phyloP scores from a whole-genome alignment of 495 filamentous ascomycete species.

The Margaritispora aquatica region DNA sequence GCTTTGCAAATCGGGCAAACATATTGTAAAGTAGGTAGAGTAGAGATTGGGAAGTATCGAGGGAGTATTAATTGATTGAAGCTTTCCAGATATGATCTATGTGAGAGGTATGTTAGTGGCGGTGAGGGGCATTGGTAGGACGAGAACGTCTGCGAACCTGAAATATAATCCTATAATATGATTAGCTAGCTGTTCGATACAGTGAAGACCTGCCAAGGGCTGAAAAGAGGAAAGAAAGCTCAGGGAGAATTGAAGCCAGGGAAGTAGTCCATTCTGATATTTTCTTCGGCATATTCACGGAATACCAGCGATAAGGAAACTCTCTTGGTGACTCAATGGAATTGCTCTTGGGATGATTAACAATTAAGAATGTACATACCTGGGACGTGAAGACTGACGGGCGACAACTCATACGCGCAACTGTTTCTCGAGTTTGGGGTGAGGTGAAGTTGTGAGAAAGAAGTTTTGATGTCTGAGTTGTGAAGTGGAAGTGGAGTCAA shows the following conservation, averaged over 20 bases:
- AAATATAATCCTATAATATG: conserved; percentile 80
- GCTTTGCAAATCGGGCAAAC: conserved; percentile 62
- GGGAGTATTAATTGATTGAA: conserved; percentile 61
- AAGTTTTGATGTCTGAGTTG: conserved; percentile 12
- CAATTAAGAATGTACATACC: conserved; percentile 47
- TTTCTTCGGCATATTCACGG: not conserved
- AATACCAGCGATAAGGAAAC: not conserved
- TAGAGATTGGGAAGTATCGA: conserved; percentile 17
- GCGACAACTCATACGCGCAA: conserved; percentile 87
- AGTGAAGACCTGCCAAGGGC: not conserved
- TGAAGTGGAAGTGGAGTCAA: conserved; percentile 3
- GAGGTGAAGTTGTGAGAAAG: conserved; percentile 4
- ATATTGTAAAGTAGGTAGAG: conserved; percentile 44
- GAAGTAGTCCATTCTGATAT: not conserved
- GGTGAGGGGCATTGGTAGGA: conserved; percentile 30
- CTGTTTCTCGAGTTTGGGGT: conserved; percentile 12
- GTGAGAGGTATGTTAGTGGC: conserved; percentile 20
- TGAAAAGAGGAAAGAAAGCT: not conserved
- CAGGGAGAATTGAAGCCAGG: not conserved
- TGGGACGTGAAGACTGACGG: conserved; percentile 93
- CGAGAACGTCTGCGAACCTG: conserved; percentile 51
- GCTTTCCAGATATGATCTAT: conserved; percentile 98
- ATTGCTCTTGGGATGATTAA: too few relatives aligned
- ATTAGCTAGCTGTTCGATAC: conserved; percentile 23
- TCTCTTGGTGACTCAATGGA: conserved; percentile 13